Evolutionary conservation across 2,329 filamentous ascomycete species (phyloP).

Genomic region (Shiraia bambusicola): DNA sequence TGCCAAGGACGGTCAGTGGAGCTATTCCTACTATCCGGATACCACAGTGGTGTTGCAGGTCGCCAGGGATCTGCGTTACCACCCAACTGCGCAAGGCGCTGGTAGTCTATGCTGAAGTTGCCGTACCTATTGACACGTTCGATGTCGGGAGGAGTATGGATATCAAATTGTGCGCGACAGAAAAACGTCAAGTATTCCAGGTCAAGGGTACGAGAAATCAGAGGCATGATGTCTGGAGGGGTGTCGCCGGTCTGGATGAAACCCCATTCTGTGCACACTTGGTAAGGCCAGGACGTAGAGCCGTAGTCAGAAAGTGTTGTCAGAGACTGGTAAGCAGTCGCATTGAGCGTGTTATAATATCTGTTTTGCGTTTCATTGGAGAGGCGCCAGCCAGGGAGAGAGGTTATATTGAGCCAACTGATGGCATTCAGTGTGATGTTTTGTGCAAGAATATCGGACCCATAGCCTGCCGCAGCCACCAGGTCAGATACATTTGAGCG

Average conservation of each 20-base stretch:
- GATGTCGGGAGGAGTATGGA: constrained; percentile 63
- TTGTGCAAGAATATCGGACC: constrained; percentile 46
- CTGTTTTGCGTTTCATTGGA: constrained; percentile 47
- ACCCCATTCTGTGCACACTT: constrained; percentile 64
- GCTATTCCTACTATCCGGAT: constrained; percentile 59
- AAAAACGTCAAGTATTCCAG: constrained; percentile 62
- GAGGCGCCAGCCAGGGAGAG: constrained; percentile 43
- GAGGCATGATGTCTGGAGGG: constrained; percentile 62
- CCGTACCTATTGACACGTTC: constrained; percentile 75
- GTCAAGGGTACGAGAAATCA: constrained; percentile 71
- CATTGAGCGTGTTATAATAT: constrained; percentile 55
- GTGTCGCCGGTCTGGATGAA: constrained; percentile 74
- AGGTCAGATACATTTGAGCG: constrained; percentile 48
- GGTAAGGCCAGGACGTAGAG: constrained; percentile 57
- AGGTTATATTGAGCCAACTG: constrained; percentile 54
- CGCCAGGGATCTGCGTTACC: constrained; percentile 81
- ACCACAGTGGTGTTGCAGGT: constrained; percentile 69
- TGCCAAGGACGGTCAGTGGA: constrained; percentile 69
- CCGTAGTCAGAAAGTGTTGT: constrained; percentile 21
- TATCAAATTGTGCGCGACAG: constrained; percentile 70
- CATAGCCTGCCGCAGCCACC: constrained; percentile 53
- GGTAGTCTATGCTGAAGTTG: constrained; percentile 70
- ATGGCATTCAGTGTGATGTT: constrained; percentile 59
- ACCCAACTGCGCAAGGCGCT: constrained; percentile 74
- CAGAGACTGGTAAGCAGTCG: constrained; percentile 28